Percentiles rank a stretch among this genome's conserved stretches.
phyloP scores from a whole-genome alignment of 2,329 filamentous ascomycete species.

The Coniella lustricola region DNA sequence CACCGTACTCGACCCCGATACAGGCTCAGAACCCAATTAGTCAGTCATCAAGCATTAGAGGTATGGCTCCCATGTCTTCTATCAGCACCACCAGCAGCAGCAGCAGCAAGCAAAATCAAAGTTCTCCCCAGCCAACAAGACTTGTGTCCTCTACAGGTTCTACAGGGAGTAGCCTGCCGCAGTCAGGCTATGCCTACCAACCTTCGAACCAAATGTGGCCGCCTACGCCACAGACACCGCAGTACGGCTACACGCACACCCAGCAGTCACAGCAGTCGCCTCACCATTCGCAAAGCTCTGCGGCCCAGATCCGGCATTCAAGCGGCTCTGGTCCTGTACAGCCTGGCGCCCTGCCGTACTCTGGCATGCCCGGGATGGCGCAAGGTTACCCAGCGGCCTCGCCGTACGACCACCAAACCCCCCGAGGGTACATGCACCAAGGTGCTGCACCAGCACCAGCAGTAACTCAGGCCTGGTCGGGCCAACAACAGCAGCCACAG shows the following conservation, averaged over 20 bases:
- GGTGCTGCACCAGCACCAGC: constrained; percentile 43
- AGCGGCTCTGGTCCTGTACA: constrained; percentile 49
- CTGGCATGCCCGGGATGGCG: constrained; percentile 54
- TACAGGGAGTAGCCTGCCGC: constrained; percentile 41
- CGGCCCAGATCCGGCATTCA: constrained; percentile 54
- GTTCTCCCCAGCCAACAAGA: constrained; percentile 47
- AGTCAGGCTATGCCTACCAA: constrained; percentile 55
- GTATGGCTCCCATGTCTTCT: constrained; percentile 52
- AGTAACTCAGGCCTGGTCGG: constrained; percentile 46
- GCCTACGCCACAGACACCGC: constrained; percentile 57
- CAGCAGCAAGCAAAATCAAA: too few relatives aligned
- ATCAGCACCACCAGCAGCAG: constrained; percentile 40
- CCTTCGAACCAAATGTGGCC: constrained; percentile 58
- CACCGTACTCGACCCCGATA: constrained; percentile 62
- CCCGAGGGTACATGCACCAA: constrained; percentile 62
- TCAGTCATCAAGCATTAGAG: constrained; percentile 63
- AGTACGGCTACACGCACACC: constrained; percentile 48
- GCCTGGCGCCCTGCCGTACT: constrained; percentile 49
- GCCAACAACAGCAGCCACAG: constrained; percentile 57
- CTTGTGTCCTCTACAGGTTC: constrained; percentile 46
- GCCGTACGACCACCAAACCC: constrained; percentile 57
- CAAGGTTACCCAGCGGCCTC: constrained; percentile 50
- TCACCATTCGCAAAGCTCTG: constrained; percentile 47
- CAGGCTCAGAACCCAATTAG: constrained; percentile 65
- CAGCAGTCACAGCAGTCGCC: constrained; percentile 27